These are phyloP conservation scores for Mrakia gelida DNA, from an alignment of 768 basidiomycete species.

Conservation along the genomic window DNA sequence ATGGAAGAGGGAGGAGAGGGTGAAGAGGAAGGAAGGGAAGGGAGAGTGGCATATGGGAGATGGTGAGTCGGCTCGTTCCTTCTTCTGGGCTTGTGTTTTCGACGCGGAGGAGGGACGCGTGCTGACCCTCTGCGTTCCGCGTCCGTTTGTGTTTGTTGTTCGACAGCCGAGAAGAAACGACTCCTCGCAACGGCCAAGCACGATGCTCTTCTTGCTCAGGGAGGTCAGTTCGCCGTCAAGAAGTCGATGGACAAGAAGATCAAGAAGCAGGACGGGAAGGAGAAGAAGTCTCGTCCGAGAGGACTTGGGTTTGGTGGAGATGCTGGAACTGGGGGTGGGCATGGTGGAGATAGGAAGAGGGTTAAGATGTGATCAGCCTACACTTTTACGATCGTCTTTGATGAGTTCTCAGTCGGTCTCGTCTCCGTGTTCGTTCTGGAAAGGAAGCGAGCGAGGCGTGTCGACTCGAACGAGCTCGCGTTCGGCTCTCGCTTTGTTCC, in stretches of 20 bases:
- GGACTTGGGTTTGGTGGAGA: slow-evolving; percentile 26
- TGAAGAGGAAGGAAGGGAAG: slow-evolving; percentile 72
- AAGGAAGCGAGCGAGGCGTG: too few species aligned
- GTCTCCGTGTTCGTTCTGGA: too few species aligned
- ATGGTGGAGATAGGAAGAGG: slow-evolving; percentile 23
- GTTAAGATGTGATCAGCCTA: slow-evolving; percentile 18
- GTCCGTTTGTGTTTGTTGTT: background rate
- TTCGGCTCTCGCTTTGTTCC: too few species aligned
- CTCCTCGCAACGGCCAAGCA: slow-evolving; percentile 69
- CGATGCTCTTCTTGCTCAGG: slow-evolving; percentile 68
- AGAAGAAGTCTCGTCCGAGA: slow-evolving; percentile 75
- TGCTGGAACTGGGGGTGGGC: background rate
- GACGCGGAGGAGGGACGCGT: too few species aligned
- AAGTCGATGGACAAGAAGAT: slow-evolving; percentile 85
- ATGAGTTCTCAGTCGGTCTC: too few species aligned
- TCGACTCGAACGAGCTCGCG: too few species aligned
- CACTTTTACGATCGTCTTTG: too few species aligned
- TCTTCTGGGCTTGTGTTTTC: too few species aligned
- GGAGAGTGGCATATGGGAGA: slow-evolving; percentile 79
- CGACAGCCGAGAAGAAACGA: slow-evolving; percentile 70
- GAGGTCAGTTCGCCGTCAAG: slow-evolving; percentile 75
- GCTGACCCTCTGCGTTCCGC: background rate
- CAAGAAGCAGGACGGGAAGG: slow-evolving; percentile 79
- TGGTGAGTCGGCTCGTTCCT: slow-evolving; percentile 50
- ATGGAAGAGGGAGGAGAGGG: slow-evolving; percentile 57